Conservation (phyloP, 768 basidiomycete species). For the Mycena crocata region DNA sequence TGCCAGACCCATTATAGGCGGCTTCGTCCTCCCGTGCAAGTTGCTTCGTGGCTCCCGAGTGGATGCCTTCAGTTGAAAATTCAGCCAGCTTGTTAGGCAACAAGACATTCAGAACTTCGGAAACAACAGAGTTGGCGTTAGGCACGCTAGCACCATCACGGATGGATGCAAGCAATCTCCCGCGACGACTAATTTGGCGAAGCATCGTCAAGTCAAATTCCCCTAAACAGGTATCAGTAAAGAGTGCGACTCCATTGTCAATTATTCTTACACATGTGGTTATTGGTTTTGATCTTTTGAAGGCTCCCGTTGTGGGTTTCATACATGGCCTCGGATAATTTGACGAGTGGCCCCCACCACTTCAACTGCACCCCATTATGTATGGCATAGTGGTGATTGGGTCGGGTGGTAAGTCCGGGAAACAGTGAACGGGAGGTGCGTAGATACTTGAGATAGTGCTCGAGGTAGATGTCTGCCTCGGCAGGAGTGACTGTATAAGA, state of each 20-base stretch:
- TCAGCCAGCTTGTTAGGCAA: too few relatives aligned
- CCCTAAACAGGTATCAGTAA: conserved; percentile 15
- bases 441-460: not conserved
- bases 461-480: not conserved
- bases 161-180: conserved; percentile 19
- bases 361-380: conserved; percentile 16
- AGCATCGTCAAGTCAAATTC: conserved; percentile 24
- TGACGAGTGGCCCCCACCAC: conserved; percentile 29
- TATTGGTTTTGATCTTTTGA: too few relatives aligned
- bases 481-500: not conserved
- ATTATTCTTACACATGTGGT: not conserved
- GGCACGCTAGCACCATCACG: not conserved
- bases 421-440: not conserved
- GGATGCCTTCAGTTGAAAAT: not conserved
- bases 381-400: conserved; percentile 14
- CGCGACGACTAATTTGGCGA: too few relatives aligned
- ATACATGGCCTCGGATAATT: conserved; percentile 19
- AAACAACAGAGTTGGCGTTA: not conserved
- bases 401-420: not conserved
- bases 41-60: not conserved
- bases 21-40: not conserved
- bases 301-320: conserved; percentile 24
- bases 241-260: too few relatives aligned
- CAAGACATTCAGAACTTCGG: not conserved
- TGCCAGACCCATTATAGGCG: conserved; percentile 3